These are phyloP conservation scores for Botrytis pseudocinerea DNA, from an alignment of 2,329 filamentous ascomycete species.

Conservation along the genomic window DNA sequence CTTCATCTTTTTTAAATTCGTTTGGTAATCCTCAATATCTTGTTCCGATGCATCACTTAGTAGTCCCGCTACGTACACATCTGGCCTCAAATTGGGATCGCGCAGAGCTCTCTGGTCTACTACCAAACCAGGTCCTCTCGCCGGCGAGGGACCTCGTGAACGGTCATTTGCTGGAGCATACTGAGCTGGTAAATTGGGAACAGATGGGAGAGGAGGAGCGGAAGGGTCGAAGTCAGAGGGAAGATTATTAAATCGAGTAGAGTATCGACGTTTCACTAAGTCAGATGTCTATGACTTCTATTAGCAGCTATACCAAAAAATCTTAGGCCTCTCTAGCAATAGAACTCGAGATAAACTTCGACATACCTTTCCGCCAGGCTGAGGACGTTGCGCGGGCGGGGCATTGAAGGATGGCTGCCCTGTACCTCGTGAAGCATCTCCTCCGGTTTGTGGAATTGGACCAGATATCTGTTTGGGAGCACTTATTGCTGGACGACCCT, in stretches of 20 bases:
- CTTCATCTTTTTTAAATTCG: conserved; percentile 36
- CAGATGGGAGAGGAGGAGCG: conserved; percentile 67
- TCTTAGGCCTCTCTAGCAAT: neutral
- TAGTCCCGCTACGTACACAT: conserved; percentile 65
- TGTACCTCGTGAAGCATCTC: conserved; percentile 43
- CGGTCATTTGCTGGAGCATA: conserved; percentile 32
- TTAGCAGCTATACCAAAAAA: conserved; percentile 22
- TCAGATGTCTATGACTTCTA: conserved; percentile 58
- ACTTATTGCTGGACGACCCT: conserved; percentile 61
- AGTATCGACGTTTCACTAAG: conserved; percentile 91
- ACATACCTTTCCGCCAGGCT: conserved; percentile 57
- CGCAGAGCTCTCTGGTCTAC: conserved; percentile 77
- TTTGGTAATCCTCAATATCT: conserved; percentile 40
- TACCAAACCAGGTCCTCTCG: conserved; percentile 55
- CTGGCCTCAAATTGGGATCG: conserved; percentile 75
- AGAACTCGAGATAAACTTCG: neutral
- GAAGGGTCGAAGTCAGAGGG: conserved; percentile 68
- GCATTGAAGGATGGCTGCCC: conserved; percentile 40
- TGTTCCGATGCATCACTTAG: conserved; percentile 41
- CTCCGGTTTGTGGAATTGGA: conserved; percentile 56
- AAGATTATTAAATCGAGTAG: conserved; percentile 81
- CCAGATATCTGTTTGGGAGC: conserved; percentile 63
- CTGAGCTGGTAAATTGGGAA: conserved; percentile 67
- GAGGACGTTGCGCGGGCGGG: conserved; percentile 51
- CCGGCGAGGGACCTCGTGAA: conserved; percentile 35